phyloP scores from a whole-genome alignment of 768 basidiomycete genomes.

The Russula sp. region DNA sequence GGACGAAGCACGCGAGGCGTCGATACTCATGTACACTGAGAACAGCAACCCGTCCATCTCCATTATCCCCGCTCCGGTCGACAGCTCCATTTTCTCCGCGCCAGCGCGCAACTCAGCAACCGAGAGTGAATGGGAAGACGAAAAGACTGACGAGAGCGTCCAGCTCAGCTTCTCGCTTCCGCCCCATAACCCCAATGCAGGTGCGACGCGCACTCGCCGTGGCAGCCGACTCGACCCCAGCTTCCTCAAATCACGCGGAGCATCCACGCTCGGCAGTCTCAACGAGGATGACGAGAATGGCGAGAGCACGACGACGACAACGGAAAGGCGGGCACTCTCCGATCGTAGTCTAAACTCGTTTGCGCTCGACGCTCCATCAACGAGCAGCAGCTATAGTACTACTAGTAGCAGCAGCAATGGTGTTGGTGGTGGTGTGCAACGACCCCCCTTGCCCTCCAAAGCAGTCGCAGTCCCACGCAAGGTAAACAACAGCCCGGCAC shows the following conservation, averaged over 20 bases:
- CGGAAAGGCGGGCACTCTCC: conserved; percentile 47
- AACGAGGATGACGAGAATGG: conserved; percentile 67
- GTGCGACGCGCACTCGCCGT: conserved; percentile 35
- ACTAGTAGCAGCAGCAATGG: conserved; percentile 32
- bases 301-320: conserved; percentile 37
- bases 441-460: conserved; percentile 5
- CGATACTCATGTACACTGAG: conserved; percentile 20
- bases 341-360: conserved; percentile 64
- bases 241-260: conserved; percentile 58
- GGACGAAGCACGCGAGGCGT: conserved; percentile 53
- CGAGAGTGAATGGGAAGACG: conserved; percentile 90
- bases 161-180: conserved; percentile 49
- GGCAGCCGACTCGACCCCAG: conserved; percentile 66
- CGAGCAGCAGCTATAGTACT: conserved; percentile 45
- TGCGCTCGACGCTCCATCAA: conserved; percentile 45
- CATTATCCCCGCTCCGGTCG: conserved; percentile 42
- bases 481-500: conserved; percentile 9
- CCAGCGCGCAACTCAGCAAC: conserved; percentile 45
- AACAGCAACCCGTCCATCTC: conserved; percentile 34
- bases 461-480: background rate
- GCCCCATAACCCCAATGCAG: conserved; percentile 19
- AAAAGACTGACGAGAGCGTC: conserved; percentile 77
- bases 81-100: conserved; percentile 37
- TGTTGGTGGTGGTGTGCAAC: conserved; percentile 8
- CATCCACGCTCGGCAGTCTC: conserved; percentile 56